Conservation (phyloP, 768 basidiomycete genomes). For the Leccinum ochraceum region DNA sequence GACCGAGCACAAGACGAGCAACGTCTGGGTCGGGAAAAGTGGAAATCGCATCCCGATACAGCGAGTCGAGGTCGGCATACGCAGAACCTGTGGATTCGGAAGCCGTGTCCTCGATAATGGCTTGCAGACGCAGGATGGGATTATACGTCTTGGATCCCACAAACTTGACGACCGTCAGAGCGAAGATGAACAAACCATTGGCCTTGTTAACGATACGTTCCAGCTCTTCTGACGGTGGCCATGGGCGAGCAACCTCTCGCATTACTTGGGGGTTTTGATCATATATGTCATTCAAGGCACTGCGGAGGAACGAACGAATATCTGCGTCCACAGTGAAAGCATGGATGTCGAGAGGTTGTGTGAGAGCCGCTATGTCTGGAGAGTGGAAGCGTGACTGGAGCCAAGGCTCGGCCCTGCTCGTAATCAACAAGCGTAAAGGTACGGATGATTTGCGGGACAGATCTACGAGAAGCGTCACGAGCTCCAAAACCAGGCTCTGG, state of each 20-base stretch:
- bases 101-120: slow-evolving; percentile 12
- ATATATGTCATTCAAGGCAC: slow-evolving; percentile 16
- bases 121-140: slow-evolving; percentile 18
- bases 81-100: slow-evolving; percentile 3
- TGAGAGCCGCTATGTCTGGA: slow-evolving; percentile 13
- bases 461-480: slow-evolving; percentile 24
- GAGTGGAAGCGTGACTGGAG: slow-evolving; percentile 20
- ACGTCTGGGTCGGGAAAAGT: slow-evolving; percentile 18
- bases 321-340: slow-evolving; percentile 24
- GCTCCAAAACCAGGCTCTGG: slow-evolving; percentile 21
- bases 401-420: slow-evolving; percentile 21
- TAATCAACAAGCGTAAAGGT: slow-evolving; percentile 27
- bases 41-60: slow-evolving; percentile 19
- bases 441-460: slow-evolving; percentile 8
- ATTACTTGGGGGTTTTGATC: slow-evolving; percentile 13
- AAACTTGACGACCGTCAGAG: slow-evolving; percentile 30
- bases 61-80: slow-evolving; percentile 17
- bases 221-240: slow-evolving; percentile 26
- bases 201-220: slow-evolving; percentile 22
- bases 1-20: slow-evolving; percentile 18
- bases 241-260: slow-evolving; percentile 13
- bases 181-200: slow-evolving; percentile 29
- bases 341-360: slow-evolving; percentile 19
- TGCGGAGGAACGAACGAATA: slow-evolving; percentile 22
- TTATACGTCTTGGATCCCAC: slow-evolving; percentile 23